These are phyloP conservation scores for Coemansia sp. DNA, from an alignment of 192 early-diverging fungal genomes.

Conservation along the genomic window DNA sequence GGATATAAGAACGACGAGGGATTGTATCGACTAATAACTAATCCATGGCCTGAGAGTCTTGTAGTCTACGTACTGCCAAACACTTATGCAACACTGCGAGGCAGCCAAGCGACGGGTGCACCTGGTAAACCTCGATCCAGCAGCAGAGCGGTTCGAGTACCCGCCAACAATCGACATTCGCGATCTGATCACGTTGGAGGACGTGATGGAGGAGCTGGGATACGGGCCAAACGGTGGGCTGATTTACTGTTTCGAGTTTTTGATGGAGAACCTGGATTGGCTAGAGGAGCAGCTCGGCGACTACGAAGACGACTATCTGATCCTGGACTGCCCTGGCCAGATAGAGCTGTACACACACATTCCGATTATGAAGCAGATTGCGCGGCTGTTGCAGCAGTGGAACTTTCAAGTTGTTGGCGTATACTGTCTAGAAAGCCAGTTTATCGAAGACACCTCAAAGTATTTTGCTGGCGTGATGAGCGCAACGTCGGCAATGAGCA, in stretches of 20 bases:
- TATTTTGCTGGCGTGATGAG: slow-evolving; percentile 96
- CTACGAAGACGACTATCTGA: slow-evolving; percentile 95
- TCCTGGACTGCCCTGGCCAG: slow-evolving; percentile 97
- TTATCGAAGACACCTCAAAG: slow-evolving; percentile 93
- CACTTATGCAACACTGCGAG: slow-evolving; percentile 93
- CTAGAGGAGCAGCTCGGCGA: slow-evolving; percentile 89
- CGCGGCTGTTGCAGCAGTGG: slow-evolving; percentile 66
- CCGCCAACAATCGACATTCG: slow-evolving; percentile 86
- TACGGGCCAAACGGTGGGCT: slow-evolving; percentile 98
- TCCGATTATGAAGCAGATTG: slow-evolving; percentile 87
- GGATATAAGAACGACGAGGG: too few species aligned
- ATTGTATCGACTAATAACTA: not conserved
- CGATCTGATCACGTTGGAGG: slow-evolving; percentile 95
- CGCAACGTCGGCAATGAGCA: slow-evolving; percentile 94
- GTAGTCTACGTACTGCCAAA: slow-evolving; percentile 92
- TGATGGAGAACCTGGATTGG: slow-evolving; percentile 96
- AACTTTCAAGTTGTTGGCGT: slow-evolving; percentile 90
- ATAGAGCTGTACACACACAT: slow-evolving; percentile 99
- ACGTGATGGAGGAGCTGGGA: slow-evolving; percentile 96
- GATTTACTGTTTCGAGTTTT: slow-evolving; percentile 96
- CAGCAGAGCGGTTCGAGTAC: slow-evolving; percentile 95
- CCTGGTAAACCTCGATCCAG: slow-evolving; percentile 96
- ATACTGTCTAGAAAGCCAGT: slow-evolving; percentile 92
- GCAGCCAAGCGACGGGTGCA: slow-evolving; percentile 80
- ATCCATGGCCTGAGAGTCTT: not conserved